Evolutionary conservation across 257 asterid species (phyloP), one percentile per base, ranked within the genome.

Genomic region (Lycium barbarum): DNA sequence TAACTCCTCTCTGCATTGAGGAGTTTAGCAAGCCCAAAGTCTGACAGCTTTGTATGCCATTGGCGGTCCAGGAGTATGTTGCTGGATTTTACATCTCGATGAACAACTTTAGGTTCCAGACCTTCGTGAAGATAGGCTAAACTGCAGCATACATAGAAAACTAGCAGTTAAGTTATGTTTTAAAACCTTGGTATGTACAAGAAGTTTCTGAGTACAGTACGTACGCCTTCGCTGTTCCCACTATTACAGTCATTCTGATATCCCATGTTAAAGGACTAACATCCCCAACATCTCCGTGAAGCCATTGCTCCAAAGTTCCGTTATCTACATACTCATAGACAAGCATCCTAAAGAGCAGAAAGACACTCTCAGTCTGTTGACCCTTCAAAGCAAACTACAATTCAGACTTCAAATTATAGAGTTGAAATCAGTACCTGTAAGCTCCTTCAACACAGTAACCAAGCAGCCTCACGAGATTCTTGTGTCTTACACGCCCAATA

Each of bases 371-470:
- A 87, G 84, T 53, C 73, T 85, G 26, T 76, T 35, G 62, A 83
- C 63, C 61, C 71, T 45, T 55, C 36, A 61, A 81, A 22, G 53
- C 26, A 51, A 83, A 66, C 26, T 57, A 79, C 58, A 79, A 81
- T 53, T 67, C 40, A 12, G 7, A 81, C 43, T 74, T 74, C 62
- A 74, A 74, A 74, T 20, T 49, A 74, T 83, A 22, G 84, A 40
- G 82, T 20, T 73, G 18, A 33, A 17, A 79, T 59, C 38, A 81
- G 62, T 90, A 94, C 99, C 99, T 92, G 84, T 93, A 93, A 83
- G 99, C 99, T 87, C 98, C 99, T 93, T 96, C 99, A 55, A 94
- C 98, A 79, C 99, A 94, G 90, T 94, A 96, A 5, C 99, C 99
- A 3, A 96, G 90, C 87, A 96, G 89, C 86, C 98, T 89, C 55